Conservation (phyloP, 2,329 filamentous ascomycete genomes). For the Aspergillus novoparasiticus region DNA sequence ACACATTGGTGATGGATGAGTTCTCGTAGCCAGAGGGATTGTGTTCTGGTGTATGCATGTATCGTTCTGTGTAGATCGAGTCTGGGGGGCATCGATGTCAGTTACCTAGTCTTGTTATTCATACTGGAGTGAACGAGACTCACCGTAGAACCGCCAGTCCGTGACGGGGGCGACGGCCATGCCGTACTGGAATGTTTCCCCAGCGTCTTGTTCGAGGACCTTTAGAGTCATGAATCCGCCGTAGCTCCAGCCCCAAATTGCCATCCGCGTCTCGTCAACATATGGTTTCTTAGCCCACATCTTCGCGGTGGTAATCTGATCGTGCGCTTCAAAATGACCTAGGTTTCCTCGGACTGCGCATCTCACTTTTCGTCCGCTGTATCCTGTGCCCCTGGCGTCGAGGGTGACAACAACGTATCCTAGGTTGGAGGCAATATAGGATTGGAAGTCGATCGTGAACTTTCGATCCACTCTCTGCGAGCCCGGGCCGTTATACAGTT, state of each 20-base stretch:
- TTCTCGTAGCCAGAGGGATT: constrained; percentile 77
- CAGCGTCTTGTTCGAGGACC: constrained; percentile 87
- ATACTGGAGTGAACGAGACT: neutral
- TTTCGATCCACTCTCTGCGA: constrained; percentile 82
- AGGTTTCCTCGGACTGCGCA: constrained; percentile 81
- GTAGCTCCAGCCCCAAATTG: constrained; percentile 99
- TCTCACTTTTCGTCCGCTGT: constrained; percentile 79
- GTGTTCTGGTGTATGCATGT: constrained; percentile 91
- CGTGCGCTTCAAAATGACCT: constrained; percentile 79
- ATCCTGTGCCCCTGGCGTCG: constrained; percentile 91
- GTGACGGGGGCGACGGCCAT: constrained; percentile 99
- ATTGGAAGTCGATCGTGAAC: constrained; percentile 86
- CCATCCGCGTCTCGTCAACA: constrained; percentile 77
- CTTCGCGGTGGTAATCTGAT: constrained; percentile 89
- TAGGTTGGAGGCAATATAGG: constrained; percentile 80
- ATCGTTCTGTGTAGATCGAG: constrained; percentile 58
- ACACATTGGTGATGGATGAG: constrained; percentile 72
- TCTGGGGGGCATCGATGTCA: constrained; percentile 22
- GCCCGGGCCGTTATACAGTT: constrained; percentile 91
- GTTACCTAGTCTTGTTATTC: neutral
- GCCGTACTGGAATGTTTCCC: constrained; percentile 88
- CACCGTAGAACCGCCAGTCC: constrained; percentile 89
- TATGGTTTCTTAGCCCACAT: constrained; percentile 80
- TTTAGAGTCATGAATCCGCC: constrained; percentile 95
- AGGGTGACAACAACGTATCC: constrained; percentile 95